phyloP scores from a whole-genome alignment of 176 grass and related monocot species.

The Cymbopogon citratus region DNA sequence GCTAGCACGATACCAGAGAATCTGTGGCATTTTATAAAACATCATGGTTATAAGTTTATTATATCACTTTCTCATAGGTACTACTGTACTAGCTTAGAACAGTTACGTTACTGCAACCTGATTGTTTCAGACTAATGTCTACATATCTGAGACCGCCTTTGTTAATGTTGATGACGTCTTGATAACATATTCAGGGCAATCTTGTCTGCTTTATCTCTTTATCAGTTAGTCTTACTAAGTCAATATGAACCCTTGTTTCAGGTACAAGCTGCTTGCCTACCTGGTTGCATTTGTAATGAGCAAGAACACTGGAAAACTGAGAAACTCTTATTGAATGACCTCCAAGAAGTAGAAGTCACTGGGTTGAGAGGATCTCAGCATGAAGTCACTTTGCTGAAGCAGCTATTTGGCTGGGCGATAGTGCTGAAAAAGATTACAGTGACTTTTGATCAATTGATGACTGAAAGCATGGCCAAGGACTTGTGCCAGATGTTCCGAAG shows the following conservation, averaged over 20 bases:
- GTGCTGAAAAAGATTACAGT: neutral
- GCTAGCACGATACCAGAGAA: no score
- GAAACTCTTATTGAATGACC: neutral
- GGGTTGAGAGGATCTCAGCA: neutral
- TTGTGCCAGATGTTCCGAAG: neutral
- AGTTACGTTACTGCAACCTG: no score
- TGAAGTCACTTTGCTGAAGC: slow-evolving; percentile 6
- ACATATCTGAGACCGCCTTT: neutral
- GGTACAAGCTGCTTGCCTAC: neutral
- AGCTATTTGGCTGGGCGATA: slow-evolving; percentile 10
- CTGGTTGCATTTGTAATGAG: slow-evolving; percentile 9
- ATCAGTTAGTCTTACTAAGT: neutral
- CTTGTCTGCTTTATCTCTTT: neutral
- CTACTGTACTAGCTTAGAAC: no score
- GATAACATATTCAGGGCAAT: neutral
- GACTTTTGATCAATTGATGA: neutral
- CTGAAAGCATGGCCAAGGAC: slow-evolving; percentile 6
- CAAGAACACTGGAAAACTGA: neutral
- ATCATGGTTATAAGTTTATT: no score
- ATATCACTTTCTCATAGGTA: no score
- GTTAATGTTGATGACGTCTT: neutral
- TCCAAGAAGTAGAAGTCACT: slow-evolving; percentile 17
- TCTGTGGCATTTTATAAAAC: no score
- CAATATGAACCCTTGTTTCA: neutral
- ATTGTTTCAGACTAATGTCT: neutral